Conservation (phyloP, 805 yeast genomes). For the Nakazawaea holstii region DNA sequence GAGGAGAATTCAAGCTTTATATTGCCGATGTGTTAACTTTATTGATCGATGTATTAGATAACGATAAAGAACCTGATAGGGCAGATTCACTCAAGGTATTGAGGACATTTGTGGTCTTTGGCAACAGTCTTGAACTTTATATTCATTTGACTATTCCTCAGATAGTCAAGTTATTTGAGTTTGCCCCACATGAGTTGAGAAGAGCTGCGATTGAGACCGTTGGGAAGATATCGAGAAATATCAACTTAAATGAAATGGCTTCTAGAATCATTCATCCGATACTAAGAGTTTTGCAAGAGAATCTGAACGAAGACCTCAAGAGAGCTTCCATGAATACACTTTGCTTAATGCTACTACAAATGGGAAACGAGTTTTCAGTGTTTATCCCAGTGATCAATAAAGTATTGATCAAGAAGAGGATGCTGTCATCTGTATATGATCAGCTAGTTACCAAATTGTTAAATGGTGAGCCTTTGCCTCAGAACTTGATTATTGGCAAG, state of each 20-base stretch:
- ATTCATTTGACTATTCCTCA: constrained; percentile 85
- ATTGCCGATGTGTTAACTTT: constrained; percentile 74
- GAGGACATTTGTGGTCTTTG: constrained; percentile 80
- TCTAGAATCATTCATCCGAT: constrained; percentile 87
- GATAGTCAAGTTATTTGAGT: constrained; percentile 75
- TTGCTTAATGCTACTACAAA: constrained; percentile 69
- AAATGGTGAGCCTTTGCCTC: constrained; percentile 83
- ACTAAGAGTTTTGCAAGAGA: constrained; percentile 52
- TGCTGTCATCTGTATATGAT: constrained; percentile 73
- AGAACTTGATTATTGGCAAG: constrained; percentile 54
- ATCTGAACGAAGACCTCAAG: constrained; percentile 52
- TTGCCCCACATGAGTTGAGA: constrained; percentile 53
- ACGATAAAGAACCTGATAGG: constrained; percentile 56
- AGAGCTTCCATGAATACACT: constrained; percentile 71
- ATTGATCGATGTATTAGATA: constrained; percentile 70
- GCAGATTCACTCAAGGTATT: constrained; percentile 68
- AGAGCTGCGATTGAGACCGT: constrained; percentile 76
- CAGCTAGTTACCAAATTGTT: constrained; percentile 72
- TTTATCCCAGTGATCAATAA: constrained; percentile 80
- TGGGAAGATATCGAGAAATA: constrained; percentile 71
- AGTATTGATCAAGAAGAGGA: constrained; percentile 52
- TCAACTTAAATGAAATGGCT: constrained; percentile 79
- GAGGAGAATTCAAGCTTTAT: constrained; percentile 86
- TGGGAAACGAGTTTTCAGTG: constrained; percentile 79
- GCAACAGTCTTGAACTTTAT: constrained; percentile 83